Evolutionary conservation across 805 yeast genomes (phyloP), one percentile per base, ranked within the genome.

Genomic region (Cyberlindnera suaveolens): DNA sequence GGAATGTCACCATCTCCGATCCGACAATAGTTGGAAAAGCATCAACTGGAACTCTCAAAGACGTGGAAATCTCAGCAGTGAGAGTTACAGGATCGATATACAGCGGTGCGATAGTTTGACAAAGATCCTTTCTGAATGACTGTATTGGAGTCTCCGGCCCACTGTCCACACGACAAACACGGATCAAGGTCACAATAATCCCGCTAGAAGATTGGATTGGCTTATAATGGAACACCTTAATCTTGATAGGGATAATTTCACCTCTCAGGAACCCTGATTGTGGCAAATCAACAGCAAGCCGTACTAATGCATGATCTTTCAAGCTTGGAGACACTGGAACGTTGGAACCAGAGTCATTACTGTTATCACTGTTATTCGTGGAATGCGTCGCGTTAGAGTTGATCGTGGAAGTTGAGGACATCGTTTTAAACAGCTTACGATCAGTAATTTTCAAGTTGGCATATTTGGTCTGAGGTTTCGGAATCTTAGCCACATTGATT

Each of bases 1-100:
- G 91, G 61, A 89, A 89, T 3, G 88, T 73, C 8, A 88, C 87
- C 38, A 82, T 64, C 2, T 78, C 78, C 40, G 85, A 76, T 1
- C 85, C 84, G 15, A 77, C 71, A 13, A 87, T 85, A 0, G 96
- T 85, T 1, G 96, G 95, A 58, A 89, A 87, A 1, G 85, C 80
- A 53, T 89, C 96, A 1, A 84, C 77, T 0, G 97, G 96, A 0
- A 89, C 80, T 48, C 80, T 70, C 17, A 89, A 62, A 34, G 77
- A 74, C 0, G 90, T 77, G 29, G 75, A 76, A 9, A 82, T 69
- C 30, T 76, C 80, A 34, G 80, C 71, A 15, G 70, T 63, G 33
- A 78, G 66, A 1, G 83, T 72, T 13, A 57, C 66, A 1, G 90
- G 87, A 57, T 87, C 90, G n/a, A 87, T 77, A 49, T 78, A 82